Conservation (phyloP, 106 monocot genomes). For the Dactylorhiza incarnata region DNA sequence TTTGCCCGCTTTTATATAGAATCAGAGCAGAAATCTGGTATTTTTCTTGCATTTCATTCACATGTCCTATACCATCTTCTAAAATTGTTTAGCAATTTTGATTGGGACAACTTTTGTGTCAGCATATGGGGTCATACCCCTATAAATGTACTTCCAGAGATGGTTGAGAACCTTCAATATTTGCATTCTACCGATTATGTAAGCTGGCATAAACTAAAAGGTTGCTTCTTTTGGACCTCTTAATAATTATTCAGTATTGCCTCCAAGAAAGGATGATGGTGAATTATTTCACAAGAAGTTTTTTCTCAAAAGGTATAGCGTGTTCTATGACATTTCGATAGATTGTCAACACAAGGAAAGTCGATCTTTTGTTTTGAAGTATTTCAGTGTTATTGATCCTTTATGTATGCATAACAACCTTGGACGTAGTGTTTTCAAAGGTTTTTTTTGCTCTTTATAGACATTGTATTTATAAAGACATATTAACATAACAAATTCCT, state of each 20-base stretch:
- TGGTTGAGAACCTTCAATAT: slow-evolving; percentile 19
- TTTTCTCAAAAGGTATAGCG: too few relatives aligned
- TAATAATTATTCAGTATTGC: slow-evolving; percentile 30
- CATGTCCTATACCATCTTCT: slow-evolving; percentile 84
- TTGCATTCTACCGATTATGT: not conserved
- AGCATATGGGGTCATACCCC: slow-evolving; percentile 54
- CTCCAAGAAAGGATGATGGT: slow-evolving; percentile 42
- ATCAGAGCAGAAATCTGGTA: too few relatives aligned
- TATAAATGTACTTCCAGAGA: slow-evolving; percentile 37
- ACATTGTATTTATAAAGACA: not conserved
- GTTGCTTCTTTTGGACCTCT: not conserved
- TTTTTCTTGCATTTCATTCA: too few relatives aligned
- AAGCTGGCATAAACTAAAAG: too few relatives aligned
- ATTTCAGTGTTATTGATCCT: too few relatives aligned
- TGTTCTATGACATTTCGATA: too few relatives aligned
- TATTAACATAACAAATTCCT: not conserved
- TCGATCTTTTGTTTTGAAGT: too few relatives aligned
- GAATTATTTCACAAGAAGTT: slow-evolving; percentile 36
- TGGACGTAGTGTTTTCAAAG: slow-evolving; percentile 90
- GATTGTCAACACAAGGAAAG: too few relatives aligned
- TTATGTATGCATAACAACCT: slow-evolving; percentile 83
- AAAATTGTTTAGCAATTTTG: slow-evolving; percentile 86
- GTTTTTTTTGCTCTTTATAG: slow-evolving; percentile 26
- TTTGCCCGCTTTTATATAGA: too few relatives aligned
- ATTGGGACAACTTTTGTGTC: slow-evolving; percentile 82